Evolutionary conservation across 164 flowering plant genomes (phyloP), one percentile per base, ranked within the genome.

Genomic region (Magnolia kwangsiensis): DNA sequence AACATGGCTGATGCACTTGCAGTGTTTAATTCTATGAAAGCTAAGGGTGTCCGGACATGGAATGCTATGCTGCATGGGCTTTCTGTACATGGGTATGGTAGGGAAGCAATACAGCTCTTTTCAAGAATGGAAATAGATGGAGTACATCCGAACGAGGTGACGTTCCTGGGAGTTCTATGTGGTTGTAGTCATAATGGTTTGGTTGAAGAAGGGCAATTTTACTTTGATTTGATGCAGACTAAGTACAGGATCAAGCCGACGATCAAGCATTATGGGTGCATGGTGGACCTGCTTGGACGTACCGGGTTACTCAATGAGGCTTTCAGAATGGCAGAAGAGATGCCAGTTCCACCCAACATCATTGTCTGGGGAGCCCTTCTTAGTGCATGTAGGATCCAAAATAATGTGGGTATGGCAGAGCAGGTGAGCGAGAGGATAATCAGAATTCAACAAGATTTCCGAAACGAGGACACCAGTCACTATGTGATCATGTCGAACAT

Each of bases 41-140:
- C 29, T 24, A 77, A 73, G 76, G 71, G 66, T 67, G 45, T 71
- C 51, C 78, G 73, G 31, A 71, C 74, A 6, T 77, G 80, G 80
- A 77, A 79, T 24, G 74, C 80, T 5, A 77, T 80, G 82, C 13
- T 80, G 63, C 59, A 50, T 49, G 82, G 82, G 18, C 74, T 80
- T 9, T 76, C 80, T 3, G n/a, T 80, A 31, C 63, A 80, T 61
- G 80, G 80, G 11, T 21, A 59, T 70, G 82, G 75, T 11, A 55
- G 8, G 20, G 72, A 74, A 16, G 63, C 78, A 8, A 37, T 80
- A 29, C 63, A 29, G 70, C 68, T 69, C 18, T 80, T 77, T 58
- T 20, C 24, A 45, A 72, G 63, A 4, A 77, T 80, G 82, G 45
- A 74, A 63, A 74, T n/a, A 50, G 49, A 63, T 45, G 71, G 77